Percentiles rank a stretch among this genome's conserved stretches.
phyloP scores from a whole-genome alignment of 2,329 filamentous ascomycete genomes.

The Xylariaceae sp. region DNA sequence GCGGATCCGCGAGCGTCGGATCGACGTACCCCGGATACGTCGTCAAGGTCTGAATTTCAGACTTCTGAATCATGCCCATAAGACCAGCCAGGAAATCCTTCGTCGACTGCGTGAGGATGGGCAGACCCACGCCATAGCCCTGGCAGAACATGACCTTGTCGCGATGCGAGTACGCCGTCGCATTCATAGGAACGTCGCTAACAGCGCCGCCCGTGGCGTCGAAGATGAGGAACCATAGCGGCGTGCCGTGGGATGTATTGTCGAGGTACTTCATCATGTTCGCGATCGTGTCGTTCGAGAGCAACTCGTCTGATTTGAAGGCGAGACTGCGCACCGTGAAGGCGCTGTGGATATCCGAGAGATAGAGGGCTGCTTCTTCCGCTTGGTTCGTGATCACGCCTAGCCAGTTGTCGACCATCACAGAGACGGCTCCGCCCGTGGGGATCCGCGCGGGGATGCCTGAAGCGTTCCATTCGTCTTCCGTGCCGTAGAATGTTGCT shows the following conservation, averaged over 20 bases:
- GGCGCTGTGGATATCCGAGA: constrained; percentile 42
- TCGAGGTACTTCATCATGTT: constrained; percentile 52
- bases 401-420: constrained; percentile 59
- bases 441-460: constrained; percentile 48
- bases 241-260: constrained; percentile 42
- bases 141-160: constrained; percentile 61
- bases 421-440: constrained; percentile 35
- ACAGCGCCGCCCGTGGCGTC: constrained; percentile 57
- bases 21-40: constrained; percentile 63
- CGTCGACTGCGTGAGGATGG: constrained; percentile 41
- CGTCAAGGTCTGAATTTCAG: constrained; percentile 38
- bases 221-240: constrained; percentile 58
- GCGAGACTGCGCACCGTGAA: constrained; percentile 57
- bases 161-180: constrained; percentile 58
- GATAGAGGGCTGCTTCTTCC: constrained; percentile 43
- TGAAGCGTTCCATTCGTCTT: constrained; percentile 48
- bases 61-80: constrained; percentile 39
- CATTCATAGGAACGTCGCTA: constrained; percentile 48
- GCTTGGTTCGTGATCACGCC: constrained; percentile 50
- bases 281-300: constrained; percentile 41
- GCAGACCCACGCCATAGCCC: constrained; percentile 51
- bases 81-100: constrained; percentile 48
- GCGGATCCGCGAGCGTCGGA: constrained; percentile 41
- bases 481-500: constrained; percentile 56
- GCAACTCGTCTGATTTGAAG: constrained; percentile 44